These are phyloP conservation scores for Cercospora sojina DNA, from an alignment of 2,329 filamentous ascomycete genomes.

Conservation along the genomic window DNA sequence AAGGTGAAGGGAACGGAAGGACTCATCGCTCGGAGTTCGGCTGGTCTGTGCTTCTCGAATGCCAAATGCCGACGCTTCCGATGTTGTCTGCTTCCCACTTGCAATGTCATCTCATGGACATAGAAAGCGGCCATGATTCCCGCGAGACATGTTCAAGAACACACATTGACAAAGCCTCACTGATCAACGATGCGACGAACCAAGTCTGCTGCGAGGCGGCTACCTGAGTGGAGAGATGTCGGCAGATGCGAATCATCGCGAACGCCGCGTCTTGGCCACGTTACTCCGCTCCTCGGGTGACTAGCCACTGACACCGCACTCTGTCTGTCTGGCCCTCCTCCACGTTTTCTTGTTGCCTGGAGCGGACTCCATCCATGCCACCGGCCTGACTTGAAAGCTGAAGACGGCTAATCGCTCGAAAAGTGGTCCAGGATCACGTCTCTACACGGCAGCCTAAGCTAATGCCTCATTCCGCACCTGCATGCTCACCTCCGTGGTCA, in stretches of 20 bases:
- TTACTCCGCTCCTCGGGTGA: slow-evolving; percentile 4
- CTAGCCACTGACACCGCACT: background rate
- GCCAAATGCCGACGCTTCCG: background rate
- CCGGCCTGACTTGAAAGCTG: background rate
- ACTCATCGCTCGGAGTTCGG: background rate
- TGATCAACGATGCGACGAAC: background rate
- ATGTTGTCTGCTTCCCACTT: background rate
- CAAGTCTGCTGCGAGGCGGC: background rate
- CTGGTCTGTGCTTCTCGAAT: background rate
- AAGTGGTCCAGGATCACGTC: background rate
- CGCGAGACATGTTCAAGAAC: background rate
- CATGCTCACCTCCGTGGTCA: background rate
- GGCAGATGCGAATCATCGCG: slow-evolving; percentile 1
- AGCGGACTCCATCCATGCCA: background rate
- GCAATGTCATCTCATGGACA: background rate
- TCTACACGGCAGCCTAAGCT: background rate
- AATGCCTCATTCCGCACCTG: background rate
- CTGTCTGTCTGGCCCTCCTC: background rate
- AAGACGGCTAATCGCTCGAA: background rate
- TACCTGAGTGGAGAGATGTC: background rate
- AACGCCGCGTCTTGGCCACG: background rate
- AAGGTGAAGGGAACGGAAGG: background rate
- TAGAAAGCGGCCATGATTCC: background rate
- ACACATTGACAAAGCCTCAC: background rate
- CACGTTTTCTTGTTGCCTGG: background rate